A percentile compares a stretch with the other conserved stretches of the same genome.
These are phyloP conservation scores for Leccinum arenicola DNA, from an alignment of 768 basidiomycete species.

Conservation along the genomic window DNA sequence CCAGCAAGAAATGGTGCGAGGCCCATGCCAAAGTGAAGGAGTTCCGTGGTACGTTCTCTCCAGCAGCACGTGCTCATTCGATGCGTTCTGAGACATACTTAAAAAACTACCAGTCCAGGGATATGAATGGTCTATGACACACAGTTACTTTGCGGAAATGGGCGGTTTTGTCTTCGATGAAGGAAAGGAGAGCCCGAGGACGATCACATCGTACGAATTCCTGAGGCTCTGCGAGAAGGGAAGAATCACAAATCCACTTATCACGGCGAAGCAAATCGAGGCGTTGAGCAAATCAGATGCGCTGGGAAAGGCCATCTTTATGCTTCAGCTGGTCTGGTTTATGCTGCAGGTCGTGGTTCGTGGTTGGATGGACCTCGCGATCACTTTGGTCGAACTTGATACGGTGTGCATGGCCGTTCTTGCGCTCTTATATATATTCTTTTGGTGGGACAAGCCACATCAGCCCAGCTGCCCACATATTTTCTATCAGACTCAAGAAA, in stretches of 20 bases:
- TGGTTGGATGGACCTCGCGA: not conserved
- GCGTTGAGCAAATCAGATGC: not conserved
- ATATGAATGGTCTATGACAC: conserved; percentile 2
- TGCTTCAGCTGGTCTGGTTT: not conserved
- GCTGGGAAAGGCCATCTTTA: not conserved
- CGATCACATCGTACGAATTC: not conserved
- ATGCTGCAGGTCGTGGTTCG: not conserved
- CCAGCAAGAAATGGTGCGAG: not conserved
- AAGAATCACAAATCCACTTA: not conserved
- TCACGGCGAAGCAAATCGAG: not conserved
- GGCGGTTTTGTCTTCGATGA: not conserved
- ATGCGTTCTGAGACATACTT: not conserved
- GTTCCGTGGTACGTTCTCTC: conserved; percentile 2
- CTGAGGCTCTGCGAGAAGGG: not conserved
- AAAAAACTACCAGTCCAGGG: not conserved
- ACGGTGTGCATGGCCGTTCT: not conserved
- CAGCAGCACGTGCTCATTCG: not conserved
- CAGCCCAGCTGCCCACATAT: not conserved
- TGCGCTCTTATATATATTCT: not conserved
- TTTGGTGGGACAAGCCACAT: conserved; percentile 3
- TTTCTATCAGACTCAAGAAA: not conserved
- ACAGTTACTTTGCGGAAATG: conserved; percentile 4
- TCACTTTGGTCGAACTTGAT: conserved; percentile 4
- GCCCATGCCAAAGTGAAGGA: not conserved
- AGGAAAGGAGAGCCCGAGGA: not conserved